phyloP scores from a whole-genome alignment of 306 rosid genomes.

The Trichosanthes cucumerina region DNA sequence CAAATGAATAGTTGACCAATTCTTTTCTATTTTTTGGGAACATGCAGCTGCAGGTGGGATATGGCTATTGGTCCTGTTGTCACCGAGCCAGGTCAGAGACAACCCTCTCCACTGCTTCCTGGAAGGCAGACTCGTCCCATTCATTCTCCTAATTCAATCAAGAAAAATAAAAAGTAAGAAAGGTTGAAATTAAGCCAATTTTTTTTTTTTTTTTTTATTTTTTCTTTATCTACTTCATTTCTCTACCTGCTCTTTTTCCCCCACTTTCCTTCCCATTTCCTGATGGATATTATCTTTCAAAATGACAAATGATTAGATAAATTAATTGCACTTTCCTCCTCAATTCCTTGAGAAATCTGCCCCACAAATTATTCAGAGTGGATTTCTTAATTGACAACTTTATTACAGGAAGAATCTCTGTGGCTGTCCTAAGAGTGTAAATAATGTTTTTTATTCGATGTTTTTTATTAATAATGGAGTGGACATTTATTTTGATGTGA shows the following conservation, averaged over 20 bases:
- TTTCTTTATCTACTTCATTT: not conserved
- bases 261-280: slow-evolving; percentile 7
- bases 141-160: slow-evolving; percentile 28
- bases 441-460: not conserved
- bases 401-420: not conserved
- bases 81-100: slow-evolving; percentile 29
- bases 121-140: slow-evolving; percentile 54
- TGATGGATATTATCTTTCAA: not conserved
- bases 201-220: not conserved
- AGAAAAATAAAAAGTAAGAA: not conserved
- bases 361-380: not conserved
- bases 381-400: not conserved
- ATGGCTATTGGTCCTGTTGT: not conserved
- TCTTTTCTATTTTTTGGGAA: not conserved
- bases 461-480: not conserved
- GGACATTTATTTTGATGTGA: not conserved
- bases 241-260: not conserved
- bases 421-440: not conserved
- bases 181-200: not conserved
- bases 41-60: not conserved
- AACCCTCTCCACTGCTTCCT: slow-evolving; percentile 50
- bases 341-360: not conserved
- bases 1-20: not conserved
- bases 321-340: not conserved
- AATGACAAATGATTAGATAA: not conserved